These are phyloP conservation scores for Eimeria acervulina DNA, from an alignment of 169 alveolate species.

Conservation along the genomic window DNA sequence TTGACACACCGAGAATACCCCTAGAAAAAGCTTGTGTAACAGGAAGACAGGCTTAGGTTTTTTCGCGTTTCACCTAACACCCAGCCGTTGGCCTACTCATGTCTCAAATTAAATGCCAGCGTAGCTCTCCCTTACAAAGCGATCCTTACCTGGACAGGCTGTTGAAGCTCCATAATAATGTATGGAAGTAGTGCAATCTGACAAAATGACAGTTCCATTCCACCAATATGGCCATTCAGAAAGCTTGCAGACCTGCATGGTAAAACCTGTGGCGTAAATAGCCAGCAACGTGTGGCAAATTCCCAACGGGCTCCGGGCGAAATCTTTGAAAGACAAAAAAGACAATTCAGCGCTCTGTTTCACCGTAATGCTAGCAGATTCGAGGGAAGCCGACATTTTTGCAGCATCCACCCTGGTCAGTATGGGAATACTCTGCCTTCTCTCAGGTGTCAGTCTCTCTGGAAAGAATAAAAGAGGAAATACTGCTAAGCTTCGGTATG, in stretches of 20 bases:
- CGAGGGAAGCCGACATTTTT: constrained; percentile 1
- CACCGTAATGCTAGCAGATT: constrained; percentile 49
- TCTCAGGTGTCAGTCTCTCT: not conserved
- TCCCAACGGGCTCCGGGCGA: constrained; percentile 79
- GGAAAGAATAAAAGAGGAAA: not conserved
- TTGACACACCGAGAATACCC: constrained; percentile 68
- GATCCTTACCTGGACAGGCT: constrained; percentile 77
- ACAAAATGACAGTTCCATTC: not conserved
- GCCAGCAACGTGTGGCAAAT: constrained; percentile 80
- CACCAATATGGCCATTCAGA: not conserved
- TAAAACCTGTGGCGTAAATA: constrained; percentile 72
- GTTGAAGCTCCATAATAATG: constrained; percentile 79
- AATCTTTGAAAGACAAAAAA: constrained; percentile 35
- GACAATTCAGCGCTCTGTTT: constrained; percentile 34
- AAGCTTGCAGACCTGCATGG: constrained; percentile 70
- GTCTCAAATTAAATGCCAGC: not conserved
- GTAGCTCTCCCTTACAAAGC: not conserved
- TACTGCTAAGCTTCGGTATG: not conserved
- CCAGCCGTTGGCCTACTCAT: constrained; percentile 76
- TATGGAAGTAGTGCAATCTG: constrained; percentile 81
- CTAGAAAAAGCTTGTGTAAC: not conserved
- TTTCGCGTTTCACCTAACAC: constrained; percentile 56
- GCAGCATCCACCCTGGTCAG: not conserved
- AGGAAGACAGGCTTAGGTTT: not conserved
- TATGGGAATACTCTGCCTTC: not conserved